Evolutionary conservation across 768 basidiomycete genomes (phyloP).

Genomic region (Boletus pseudo-olivaceus): DNA sequence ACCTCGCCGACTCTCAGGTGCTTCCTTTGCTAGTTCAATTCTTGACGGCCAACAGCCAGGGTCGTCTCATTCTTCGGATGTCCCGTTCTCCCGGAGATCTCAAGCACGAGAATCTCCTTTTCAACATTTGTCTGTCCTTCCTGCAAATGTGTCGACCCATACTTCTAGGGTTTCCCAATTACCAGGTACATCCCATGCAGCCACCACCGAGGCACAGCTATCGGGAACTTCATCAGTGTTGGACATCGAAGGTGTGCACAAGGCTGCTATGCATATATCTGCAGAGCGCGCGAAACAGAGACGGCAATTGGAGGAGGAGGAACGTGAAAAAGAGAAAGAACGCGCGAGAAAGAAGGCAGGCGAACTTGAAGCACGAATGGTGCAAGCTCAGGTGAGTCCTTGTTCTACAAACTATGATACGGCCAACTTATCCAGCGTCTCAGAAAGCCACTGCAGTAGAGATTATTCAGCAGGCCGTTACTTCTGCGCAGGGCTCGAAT

Average conservation of each 20-base stretch:
- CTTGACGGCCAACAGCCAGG: slow-evolving; percentile 19
- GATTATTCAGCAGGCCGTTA: slow-evolving; percentile 47
- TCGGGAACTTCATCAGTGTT: slow-evolving; percentile 28
- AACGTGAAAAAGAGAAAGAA: slow-evolving; percentile 75
- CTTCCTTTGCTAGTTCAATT: slow-evolving; percentile 21
- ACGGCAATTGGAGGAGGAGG: slow-evolving; percentile 79
- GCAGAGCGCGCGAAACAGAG: slow-evolving; percentile 81
- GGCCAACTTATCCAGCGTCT: slow-evolving; percentile 6
- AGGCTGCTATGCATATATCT: slow-evolving; percentile 77
- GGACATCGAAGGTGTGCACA: slow-evolving; percentile 64
- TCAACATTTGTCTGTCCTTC: slow-evolving; percentile 31
- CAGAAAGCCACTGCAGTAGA: slow-evolving; percentile 39
- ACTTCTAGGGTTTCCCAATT: slow-evolving; percentile 36
- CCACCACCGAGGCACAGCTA: slow-evolving; percentile 33
- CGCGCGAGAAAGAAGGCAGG: slow-evolving; percentile 77
- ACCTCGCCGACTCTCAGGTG: slow-evolving; percentile 21
- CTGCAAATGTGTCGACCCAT: slow-evolving; percentile 8
- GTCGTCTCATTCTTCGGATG: slow-evolving; percentile 21
- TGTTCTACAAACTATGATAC: slow-evolving; percentile 4
- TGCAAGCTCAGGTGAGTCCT: slow-evolving; percentile 26
- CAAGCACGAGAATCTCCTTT: slow-evolving; percentile 44
- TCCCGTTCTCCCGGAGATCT: slow-evolving; percentile 29
- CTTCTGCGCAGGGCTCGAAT: slow-evolving; percentile 16
- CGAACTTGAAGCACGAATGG: slow-evolving; percentile 69
- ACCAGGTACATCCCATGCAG: slow-evolving; percentile 41